Base-by-base conservation (phyloP, 805 yeast genomes). In the Monosporozyma siamensis region DNA sequence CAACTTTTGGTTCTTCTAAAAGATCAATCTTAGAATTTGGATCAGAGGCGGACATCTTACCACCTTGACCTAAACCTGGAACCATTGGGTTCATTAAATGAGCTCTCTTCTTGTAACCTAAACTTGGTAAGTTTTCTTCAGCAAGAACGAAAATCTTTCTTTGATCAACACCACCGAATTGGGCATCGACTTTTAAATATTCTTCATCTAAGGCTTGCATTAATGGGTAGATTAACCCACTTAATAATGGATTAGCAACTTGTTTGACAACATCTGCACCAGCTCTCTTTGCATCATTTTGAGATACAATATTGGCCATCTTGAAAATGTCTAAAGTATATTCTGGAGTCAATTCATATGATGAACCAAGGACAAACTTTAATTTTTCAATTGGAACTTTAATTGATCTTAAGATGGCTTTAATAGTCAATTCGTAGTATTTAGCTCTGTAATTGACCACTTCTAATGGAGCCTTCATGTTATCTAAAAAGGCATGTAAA, bases 261-360 rank as follows among this genome's bases (percentile, higher is more conserved):
- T 92, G 98, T 63, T 92, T 92, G 48, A 92, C 99, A 43, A 92
- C 99, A 66, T 92, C 99, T 9, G 99, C 97, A 63, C 99, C 99
- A 2, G 99, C 99, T 65, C 98, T 80, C 69, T 86, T 86, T 46
- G 97, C 96, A 61, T 89, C 97, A 61, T 90, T 89, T 67, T 86
- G 96, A 20, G 95, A 80, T 23, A 87, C 95, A 37, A 69, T 63
- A 63, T 90, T 92, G 38, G 94, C 74, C 58, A 92, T 64, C 64
- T 78, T 80, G 77, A 89, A 92, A 34, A 92, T 66, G 58, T 92
- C 99, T 79, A 92, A 61, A 7, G 95, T 83, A 69, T 85, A 92
- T 29, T 83, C 78, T 6, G 80, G 72, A 20, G 74, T 64, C 43
- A 80, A 69, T 68, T 92, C 97, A 71, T 88, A 92, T n/a, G 85